These are phyloP conservation scores for Rhodosporidiobolus sp. DNA, from an alignment of 768 basidiomycete species.

Conservation along the genomic window DNA sequence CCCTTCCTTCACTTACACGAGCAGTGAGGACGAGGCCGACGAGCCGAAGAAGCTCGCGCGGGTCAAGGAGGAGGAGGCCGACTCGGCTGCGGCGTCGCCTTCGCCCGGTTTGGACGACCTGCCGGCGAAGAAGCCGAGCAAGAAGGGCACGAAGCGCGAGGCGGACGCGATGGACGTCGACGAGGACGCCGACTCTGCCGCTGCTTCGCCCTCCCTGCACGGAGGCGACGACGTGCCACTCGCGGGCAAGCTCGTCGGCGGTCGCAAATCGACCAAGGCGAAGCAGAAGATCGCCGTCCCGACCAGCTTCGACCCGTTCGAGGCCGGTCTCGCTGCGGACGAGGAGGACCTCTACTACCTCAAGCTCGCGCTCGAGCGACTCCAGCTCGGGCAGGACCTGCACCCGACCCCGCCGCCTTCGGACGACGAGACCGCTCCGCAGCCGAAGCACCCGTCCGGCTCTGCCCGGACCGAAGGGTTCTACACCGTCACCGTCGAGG, in stretches of 20 bases:
- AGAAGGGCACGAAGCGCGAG: not conserved
- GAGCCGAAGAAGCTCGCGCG: not conserved
- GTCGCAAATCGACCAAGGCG: not conserved
- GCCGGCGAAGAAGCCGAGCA: not conserved
- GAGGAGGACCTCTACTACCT: constrained; percentile 53
- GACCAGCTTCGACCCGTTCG: constrained; percentile 45
- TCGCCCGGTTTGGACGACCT: not conserved
- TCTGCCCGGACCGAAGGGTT: constrained; percentile 90
- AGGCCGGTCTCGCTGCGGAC: constrained; percentile 47
- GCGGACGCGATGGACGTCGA: constrained; percentile 21
- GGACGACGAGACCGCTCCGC: constrained; percentile 43
- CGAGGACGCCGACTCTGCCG: constrained; percentile 3
- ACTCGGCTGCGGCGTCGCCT: not conserved
- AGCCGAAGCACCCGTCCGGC: constrained; percentile 75
- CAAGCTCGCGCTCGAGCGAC: constrained; percentile 46
- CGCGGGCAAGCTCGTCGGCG: not conserved
- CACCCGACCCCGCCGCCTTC: constrained; percentile 36
- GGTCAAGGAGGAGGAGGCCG: constrained; percentile 9
- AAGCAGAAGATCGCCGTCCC: not conserved
- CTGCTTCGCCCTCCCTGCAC: constrained; percentile 7
- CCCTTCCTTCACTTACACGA: constrained; percentile 31
- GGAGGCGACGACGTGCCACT: constrained; percentile 6
- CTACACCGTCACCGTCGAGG: constrained; percentile 66
- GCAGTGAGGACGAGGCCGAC: constrained; percentile 36
- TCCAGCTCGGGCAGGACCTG: constrained; percentile 32